Base-by-base conservation (phyloP, 306 rosid species). In the Carpinus viminea region DNA sequence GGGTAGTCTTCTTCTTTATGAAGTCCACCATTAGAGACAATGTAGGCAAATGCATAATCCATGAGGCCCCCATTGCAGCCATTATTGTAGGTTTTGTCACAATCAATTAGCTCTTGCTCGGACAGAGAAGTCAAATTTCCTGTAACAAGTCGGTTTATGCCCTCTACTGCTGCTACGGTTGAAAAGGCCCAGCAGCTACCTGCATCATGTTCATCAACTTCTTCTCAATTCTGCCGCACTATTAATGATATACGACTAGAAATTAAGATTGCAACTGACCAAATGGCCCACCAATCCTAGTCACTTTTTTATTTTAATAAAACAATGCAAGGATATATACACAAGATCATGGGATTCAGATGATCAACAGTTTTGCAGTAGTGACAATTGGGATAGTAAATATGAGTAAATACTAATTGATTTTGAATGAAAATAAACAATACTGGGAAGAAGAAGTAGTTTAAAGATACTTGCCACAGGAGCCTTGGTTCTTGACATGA, bases 161-260 rank as follows among this genome's bases (percentile, higher is more conserved):
- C 93, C 79, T 91, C 96, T 12, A 89, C 90, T 0, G 93, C 93
- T 0, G 86, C 96, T 20, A 89, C 87, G 0, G 93, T 89, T 0
- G 96, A 89, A 80, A 91, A 91, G 55, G 96, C 93, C 93, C 96
- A 91, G 57, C 96, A 91, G 61, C 96, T 91, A 51, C 96, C 93
- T 90, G 83, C 75, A 84, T 41, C 75, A 84, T 41, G 20, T 59
- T 59, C 36, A 12, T 36, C 28, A 59, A 24, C 9, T 10, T 1
- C 24, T 24, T 59, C 36, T 24, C 36, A 59, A 21, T 11, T 52
- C 57, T 15, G 4, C 8, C 1, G 2, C 57, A 52, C 16, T 52
- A 15, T 3, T 52, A 52, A 52, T 52, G n/a, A 13, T 4, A 52
- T 52, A 13, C 15, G 57, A 59, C n/a, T 5, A 6, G 45, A 41